Conservation (phyloP, 164 flowering plant species). For the Umbilicus rupestris region DNA sequence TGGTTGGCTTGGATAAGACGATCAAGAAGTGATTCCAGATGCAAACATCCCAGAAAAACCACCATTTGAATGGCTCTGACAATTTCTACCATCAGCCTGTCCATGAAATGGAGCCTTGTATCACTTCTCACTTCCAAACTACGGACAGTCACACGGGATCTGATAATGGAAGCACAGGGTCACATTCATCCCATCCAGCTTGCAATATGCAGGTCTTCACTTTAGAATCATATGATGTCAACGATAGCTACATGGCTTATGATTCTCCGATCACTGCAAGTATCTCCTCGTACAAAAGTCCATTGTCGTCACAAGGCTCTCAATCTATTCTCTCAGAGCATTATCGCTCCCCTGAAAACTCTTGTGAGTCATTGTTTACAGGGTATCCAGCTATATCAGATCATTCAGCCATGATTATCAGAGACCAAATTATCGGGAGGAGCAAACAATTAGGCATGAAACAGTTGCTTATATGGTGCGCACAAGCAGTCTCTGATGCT, state of each 20-base stretch:
- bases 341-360: constrained; percentile 6
- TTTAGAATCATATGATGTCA: constrained; percentile 4
- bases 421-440: background rate
- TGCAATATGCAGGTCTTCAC: background rate
- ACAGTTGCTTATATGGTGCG: constrained; percentile 8
- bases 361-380: background rate
- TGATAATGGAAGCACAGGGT: constrained; percentile 9
- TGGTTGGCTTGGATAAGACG: background rate
- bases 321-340: constrained; percentile 6
- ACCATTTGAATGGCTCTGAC: constrained; percentile 18
- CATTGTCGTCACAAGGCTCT: constrained; percentile 8
- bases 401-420: background rate
- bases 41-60: constrained; percentile 40
- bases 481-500: background rate
- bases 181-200: background rate
- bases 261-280: constrained; percentile 7
- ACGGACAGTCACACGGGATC: background rate
- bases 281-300: background rate
- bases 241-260: background rate
- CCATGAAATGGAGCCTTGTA: constrained; percentile 25
- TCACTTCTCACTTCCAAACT: constrained; percentile 14
- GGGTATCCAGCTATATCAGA: constrained; percentile 3
- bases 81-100: constrained; percentile 25
- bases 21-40: constrained; percentile 15
- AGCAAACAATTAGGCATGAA: constrained; percentile 1